These are phyloP conservation scores for Eucalyptus grandis DNA, from an alignment of 345 rosid species.

Conservation along the genomic window DNA sequence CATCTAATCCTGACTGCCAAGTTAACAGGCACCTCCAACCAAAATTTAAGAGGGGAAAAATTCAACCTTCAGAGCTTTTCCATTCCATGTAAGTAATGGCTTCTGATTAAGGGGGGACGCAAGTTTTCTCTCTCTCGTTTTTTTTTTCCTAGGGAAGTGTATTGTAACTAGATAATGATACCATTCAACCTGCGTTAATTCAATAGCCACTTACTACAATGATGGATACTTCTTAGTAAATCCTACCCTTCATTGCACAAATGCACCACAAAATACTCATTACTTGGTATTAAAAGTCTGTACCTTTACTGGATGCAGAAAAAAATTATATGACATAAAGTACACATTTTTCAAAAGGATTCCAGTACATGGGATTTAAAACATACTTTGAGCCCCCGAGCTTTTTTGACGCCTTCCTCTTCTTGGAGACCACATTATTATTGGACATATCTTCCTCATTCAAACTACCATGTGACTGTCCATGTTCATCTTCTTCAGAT, in stretches of 20 bases:
- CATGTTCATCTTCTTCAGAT: conserved; percentile 29
- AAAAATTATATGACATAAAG: neutral
- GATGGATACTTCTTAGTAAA: neutral
- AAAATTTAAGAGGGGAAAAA: neutral
- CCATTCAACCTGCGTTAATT: neutral
- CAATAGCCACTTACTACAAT: neutral
- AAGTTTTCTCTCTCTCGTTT: neutral
- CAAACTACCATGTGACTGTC: neutral
- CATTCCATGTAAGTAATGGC: neutral
- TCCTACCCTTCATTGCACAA: neutral
- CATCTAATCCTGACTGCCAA: neutral
- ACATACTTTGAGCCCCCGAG: conserved; percentile 54
- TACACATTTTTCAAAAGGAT: neutral
- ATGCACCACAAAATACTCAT: neutral
- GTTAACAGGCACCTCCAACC: neutral
- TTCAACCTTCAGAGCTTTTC: neutral
- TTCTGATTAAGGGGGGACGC: neutral
- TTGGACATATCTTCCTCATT: conserved; percentile 13
- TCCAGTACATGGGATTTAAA: neutral
- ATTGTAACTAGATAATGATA: neutral
- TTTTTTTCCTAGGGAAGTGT: neutral
- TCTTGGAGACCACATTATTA: conserved; percentile 35
- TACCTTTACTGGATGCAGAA: neutral
- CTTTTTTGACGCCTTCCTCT: conserved; percentile 60
- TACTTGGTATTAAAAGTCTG: neutral